Evolutionary conservation across 805 yeast genomes (phyloP).

Genomic region (Candida fluviatilis): DNA sequence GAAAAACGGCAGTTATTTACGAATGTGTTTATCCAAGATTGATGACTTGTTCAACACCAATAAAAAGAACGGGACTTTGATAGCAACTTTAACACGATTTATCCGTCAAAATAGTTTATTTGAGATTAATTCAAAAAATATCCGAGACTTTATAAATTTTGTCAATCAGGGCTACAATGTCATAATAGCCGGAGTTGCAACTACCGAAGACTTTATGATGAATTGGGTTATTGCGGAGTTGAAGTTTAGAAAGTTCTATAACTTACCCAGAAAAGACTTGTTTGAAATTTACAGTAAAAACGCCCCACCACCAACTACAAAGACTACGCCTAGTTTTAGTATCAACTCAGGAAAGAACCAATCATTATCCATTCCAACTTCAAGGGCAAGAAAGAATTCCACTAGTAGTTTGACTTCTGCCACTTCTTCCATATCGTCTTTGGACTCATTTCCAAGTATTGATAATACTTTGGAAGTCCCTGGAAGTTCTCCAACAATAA

Average conservation of each 20-base stretch:
- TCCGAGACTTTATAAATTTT: slow-evolving; percentile 39
- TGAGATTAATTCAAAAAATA: slow-evolving; percentile 30
- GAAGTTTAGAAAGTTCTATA: slow-evolving; percentile 35
- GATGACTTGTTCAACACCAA: slow-evolving; percentile 40
- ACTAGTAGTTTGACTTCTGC: not conserved
- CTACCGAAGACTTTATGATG: slow-evolving; percentile 33
- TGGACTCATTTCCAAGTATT: slow-evolving; percentile 3
- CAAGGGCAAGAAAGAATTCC: slow-evolving; percentile 14
- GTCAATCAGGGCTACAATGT: slow-evolving; percentile 34
- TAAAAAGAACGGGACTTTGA: slow-evolving; percentile 45
- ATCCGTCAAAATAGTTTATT: slow-evolving; percentile 37
- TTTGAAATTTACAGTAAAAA: slow-evolving; percentile 8
- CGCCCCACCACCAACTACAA: slow-evolving; percentile 4
- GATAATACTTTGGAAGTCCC: not conserved
- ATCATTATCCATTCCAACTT: not conserved
- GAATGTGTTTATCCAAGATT: slow-evolving; percentile 19
- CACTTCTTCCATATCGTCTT: not conserved
- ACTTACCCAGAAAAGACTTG: slow-evolving; percentile 23
- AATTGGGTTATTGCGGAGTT: slow-evolving; percentile 43
- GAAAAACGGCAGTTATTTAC: slow-evolving; percentile 28
- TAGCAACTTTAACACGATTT: slow-evolving; percentile 45
- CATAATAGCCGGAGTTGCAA: slow-evolving; percentile 23
- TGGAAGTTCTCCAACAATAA: not conserved
- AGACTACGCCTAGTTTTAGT: not conserved
- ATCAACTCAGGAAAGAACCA: not conserved